Evolutionary conservation across 371 early-diverging fungal genomes (phyloP).

Genomic region (Chytridiales sp.): DNA sequence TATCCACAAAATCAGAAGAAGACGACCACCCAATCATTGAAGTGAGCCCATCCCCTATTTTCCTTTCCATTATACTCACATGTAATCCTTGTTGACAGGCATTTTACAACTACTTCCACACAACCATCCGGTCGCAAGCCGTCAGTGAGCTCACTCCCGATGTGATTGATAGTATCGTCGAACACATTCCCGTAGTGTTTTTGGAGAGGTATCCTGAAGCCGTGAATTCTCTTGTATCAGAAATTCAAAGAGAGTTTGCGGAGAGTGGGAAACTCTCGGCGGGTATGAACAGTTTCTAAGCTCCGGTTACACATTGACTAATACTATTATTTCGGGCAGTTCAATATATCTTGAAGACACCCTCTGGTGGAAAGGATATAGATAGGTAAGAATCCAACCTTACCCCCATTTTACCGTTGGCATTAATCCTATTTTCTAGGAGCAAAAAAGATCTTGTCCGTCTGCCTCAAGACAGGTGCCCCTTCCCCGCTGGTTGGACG

Average conservation of each 20-base stretch:
- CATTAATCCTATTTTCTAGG: constrained; percentile 9
- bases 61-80: neutral
- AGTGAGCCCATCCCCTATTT: constrained; percentile 12
- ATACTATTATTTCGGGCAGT: constrained; percentile 13
- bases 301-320: neutral
- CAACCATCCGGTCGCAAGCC: constrained; percentile 40
- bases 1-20: constrained; percentile 12
- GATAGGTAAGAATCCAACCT: constrained; percentile 13
- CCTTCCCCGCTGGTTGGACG: constrained; percentile 47
- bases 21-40: constrained; percentile 31
- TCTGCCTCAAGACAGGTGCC: constrained; percentile 38
- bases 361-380: constrained; percentile 8
- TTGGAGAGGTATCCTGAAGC: constrained; percentile 20
- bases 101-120: constrained; percentile 49
- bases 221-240: constrained; percentile 32
- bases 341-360: constrained; percentile 32
- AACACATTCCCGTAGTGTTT: constrained; percentile 31
- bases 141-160: constrained; percentile 34
- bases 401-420: neutral
- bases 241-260: constrained; percentile 37
- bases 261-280: constrained; percentile 47
- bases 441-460: constrained; percentile 20
- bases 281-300: constrained; percentile 18
- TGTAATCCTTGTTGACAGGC: constrained; percentile 26
- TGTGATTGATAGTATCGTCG: constrained; percentile 34